Percentiles rank a stretch among this genome's conserved stretches.
These are phyloP conservation scores for Pinguiococcus pyrenoidosus DNA, from an alignment of 108 stramenopile species.

Conservation along the genomic window DNA sequence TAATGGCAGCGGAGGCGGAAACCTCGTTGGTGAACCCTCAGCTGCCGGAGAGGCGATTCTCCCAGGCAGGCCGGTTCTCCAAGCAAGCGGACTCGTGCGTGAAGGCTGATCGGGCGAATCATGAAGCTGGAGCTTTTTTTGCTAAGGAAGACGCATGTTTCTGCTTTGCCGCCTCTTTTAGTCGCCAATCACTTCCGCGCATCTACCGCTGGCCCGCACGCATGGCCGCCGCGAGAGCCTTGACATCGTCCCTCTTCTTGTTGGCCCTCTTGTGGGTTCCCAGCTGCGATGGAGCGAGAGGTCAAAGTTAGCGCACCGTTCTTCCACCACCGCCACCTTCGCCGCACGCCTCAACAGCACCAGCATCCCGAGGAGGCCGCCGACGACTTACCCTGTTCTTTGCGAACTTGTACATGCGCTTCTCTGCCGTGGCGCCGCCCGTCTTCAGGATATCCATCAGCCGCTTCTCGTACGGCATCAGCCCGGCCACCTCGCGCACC, in stretches of 20 bases:
- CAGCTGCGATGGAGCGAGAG: constrained; percentile 28
- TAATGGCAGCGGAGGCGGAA: too few relatives aligned
- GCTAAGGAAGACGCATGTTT: too few relatives aligned
- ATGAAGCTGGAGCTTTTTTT: too few relatives aligned
- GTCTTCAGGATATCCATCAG: constrained; percentile 99
- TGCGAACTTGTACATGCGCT: constrained; percentile 99
- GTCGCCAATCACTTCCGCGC: too few relatives aligned
- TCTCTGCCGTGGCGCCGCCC: constrained; percentile 85
- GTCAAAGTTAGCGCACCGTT: background rate
- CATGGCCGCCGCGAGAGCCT: constrained; percentile 70
- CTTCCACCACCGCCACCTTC: background rate
- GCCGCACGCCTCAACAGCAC: background rate
- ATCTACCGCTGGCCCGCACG: constrained; percentile 44
- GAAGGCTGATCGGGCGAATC: too few relatives aligned
- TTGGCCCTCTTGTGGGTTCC: constrained; percentile 96
- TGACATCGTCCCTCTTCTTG: constrained; percentile 95
- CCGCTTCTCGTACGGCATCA: constrained; percentile 94
- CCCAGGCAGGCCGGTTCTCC: too few relatives aligned
- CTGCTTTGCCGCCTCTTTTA: too few relatives aligned
- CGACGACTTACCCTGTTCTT: constrained; percentile 56
- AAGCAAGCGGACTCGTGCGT: too few relatives aligned
- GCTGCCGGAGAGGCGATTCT: too few relatives aligned
- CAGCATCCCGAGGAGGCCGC: background rate
- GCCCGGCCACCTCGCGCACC: constrained; percentile 91
- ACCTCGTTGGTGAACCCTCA: too few relatives aligned